phyloP scores from a whole-genome alignment of 805 yeast species.

The Cyberlindnera xylosilytica region DNA sequence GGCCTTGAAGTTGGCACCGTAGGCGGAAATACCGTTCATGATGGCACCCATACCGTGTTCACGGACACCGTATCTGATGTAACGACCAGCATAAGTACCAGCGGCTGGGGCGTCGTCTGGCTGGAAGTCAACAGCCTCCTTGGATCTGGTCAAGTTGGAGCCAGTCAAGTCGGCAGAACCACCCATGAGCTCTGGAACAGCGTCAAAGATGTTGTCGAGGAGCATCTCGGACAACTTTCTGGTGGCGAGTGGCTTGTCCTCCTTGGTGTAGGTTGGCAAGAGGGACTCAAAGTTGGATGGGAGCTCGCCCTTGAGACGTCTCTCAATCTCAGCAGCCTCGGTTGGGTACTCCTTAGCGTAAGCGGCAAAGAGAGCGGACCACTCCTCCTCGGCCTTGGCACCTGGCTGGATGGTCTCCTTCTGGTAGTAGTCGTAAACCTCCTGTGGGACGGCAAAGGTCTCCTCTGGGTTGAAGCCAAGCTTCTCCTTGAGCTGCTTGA shows the following conservation, averaged over 20 bases:
- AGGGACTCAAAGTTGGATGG: constrained; percentile 77
- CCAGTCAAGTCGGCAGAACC: constrained; percentile 14
- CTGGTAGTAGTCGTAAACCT: constrained; percentile 67
- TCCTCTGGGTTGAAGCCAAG: constrained; percentile 82
- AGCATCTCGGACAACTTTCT: constrained; percentile 89
- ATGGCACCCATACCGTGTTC: constrained; percentile 99
- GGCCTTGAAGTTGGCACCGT: constrained; percentile 47
- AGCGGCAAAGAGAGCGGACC: constrained; percentile 64
- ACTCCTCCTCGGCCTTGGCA: constrained; percentile 59
- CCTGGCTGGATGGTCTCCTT: constrained; percentile 46
- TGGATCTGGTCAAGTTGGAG: constrained; percentile 15
- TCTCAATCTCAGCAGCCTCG: constrained; percentile 69
- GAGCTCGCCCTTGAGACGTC: constrained; percentile 73
- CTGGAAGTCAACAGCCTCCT: constrained; percentile 88
- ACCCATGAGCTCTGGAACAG: constrained; percentile 7
- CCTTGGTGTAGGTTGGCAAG: constrained; percentile 60
- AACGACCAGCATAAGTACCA: constrained; percentile 78
- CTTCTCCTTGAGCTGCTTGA: constrained; percentile 51
- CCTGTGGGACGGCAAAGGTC: constrained; percentile 73
- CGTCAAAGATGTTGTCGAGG: constrained; percentile 17
- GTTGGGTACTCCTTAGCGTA: constrained; percentile 49
- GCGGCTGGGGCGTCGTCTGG: constrained; percentile 14
- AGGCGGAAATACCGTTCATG: constrained; percentile 94
- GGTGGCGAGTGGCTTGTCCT: constrained; percentile 78
- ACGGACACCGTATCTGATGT: constrained; percentile 95